A percentile compares a stretch with the other conserved stretches of the same genome.
These are phyloP conservation scores for Claviceps africana DNA, from an alignment of 2,329 filamentous ascomycete species.

Conservation along the genomic window DNA sequence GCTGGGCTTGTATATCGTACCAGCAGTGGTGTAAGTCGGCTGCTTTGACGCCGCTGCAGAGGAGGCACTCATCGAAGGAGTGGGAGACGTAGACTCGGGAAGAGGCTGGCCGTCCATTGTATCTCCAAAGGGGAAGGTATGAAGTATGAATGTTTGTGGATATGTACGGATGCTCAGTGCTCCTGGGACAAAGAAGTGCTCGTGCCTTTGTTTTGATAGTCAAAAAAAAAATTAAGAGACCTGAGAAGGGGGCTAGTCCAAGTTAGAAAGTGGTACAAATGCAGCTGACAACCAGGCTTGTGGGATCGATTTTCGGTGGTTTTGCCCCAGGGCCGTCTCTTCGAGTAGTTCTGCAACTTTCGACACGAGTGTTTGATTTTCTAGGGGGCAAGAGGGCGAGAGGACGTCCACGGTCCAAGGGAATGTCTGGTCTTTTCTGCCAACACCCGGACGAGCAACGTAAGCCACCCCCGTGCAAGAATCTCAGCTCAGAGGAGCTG, in stretches of 20 bases:
- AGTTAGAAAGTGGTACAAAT: slow-evolving; percentile 11
- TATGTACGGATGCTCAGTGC: background rate
- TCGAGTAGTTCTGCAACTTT: slow-evolving; percentile 2
- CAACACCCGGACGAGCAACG: background rate
- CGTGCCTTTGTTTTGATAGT: slow-evolving; percentile 5
- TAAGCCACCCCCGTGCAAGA: background rate
- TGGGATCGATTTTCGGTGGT: background rate
- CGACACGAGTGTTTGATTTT: background rate
- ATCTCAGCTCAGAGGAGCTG: background rate
- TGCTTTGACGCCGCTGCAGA: slow-evolving; percentile 16
- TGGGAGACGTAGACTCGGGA: slow-evolving; percentile 11
- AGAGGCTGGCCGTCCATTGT: slow-evolving; percentile 18
- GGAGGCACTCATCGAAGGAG: slow-evolving; percentile 10
- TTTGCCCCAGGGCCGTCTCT: slow-evolving; percentile 7
- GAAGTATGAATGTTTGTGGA: background rate
- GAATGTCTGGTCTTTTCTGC: background rate
- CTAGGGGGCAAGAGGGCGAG: background rate
- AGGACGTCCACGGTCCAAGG: background rate
- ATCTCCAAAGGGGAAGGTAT: slow-evolving; percentile 1
- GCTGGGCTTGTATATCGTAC: slow-evolving; percentile 39
- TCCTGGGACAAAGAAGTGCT: background rate
- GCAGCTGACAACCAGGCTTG: background rate
- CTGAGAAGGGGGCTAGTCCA: slow-evolving; percentile 17
- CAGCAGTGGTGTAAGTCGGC: slow-evolving; percentile 39
- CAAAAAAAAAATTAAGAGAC: slow-evolving; percentile 8